Evolutionary conservation across 441 rosid species (phyloP).

Genomic region (Iberis amara): DNA sequence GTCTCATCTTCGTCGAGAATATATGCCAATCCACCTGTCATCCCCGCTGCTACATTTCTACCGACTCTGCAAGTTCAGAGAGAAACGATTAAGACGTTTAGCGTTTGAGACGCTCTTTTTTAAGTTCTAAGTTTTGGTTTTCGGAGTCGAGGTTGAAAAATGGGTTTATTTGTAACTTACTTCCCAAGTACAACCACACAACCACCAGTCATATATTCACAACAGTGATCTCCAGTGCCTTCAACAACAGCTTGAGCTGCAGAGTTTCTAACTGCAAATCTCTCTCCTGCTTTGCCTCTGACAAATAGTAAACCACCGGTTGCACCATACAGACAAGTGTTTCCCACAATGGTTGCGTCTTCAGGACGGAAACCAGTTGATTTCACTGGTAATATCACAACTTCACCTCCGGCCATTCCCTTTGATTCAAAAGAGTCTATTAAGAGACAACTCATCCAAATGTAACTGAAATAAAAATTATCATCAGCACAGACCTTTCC

Average conservation of each 20-base stretch:
- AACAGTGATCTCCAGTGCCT: slow-evolving; percentile 96
- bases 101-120: no score
- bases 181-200: slow-evolving; percentile 93
- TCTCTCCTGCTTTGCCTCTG: slow-evolving; percentile 95
- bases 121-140: not conserved
- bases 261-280: slow-evolving; percentile 93
- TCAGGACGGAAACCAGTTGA: slow-evolving; percentile 71
- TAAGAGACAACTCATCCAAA: not conserved
- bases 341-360: slow-evolving; percentile 93
- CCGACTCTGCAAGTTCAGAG: slow-evolving; percentile 69
- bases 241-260: slow-evolving; percentile 93
- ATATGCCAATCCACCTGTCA: slow-evolving; percentile 97
- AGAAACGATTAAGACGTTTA: not conserved
- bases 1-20: slow-evolving; percentile 81
- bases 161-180: slow-evolving; percentile 42
- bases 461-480: not conserved
- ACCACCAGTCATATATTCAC: slow-evolving; percentile 99
- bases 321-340: slow-evolving; percentile 94
- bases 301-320: slow-evolving; percentile 89
- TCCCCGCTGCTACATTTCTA: slow-evolving; percentile 93
- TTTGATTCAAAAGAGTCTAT: slow-evolving; percentile 22
- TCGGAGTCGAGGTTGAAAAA: no score
- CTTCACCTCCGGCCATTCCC: slow-evolving; percentile 99
- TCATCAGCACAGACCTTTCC: slow-evolving; percentile 65
- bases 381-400: slow-evolving; percentile 73